phyloP scores from a whole-genome alignment of 257 asterid genomes.

The Solanum chilense region DNA sequence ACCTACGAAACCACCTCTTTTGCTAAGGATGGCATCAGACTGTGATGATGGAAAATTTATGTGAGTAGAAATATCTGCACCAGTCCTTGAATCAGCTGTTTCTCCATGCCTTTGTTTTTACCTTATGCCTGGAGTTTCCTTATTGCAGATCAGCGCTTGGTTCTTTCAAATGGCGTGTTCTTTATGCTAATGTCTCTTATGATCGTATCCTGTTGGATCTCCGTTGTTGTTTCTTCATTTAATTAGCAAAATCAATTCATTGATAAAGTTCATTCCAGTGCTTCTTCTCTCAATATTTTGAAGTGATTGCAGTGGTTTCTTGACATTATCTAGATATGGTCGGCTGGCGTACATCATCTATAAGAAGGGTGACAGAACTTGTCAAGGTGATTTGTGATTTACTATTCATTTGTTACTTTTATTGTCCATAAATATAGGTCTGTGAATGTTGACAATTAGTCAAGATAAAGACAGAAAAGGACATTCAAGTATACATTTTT shows the following conservation, averaged over 20 bases:
- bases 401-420: background rate
- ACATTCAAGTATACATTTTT: background rate
- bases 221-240: background rate
- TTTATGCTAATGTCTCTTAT: conserved; percentile 85
- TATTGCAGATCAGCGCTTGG: conserved; percentile 80
- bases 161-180: conserved; percentile 64
- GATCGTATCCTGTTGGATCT: conserved; percentile 46
- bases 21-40: conserved; percentile 77
- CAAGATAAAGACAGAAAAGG: background rate
- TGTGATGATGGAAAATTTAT: conserved; percentile 74
- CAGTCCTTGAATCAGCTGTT: conserved; percentile 1
- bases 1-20: conserved; percentile 52
- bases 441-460: background rate
- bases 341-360: conserved; percentile 97
- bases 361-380: conserved; percentile 83
- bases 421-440: background rate
- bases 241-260: background rate
- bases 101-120: background rate
- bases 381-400: conserved; percentile 39
- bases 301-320: conserved; percentile 14
- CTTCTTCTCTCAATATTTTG: conserved; percentile 1
- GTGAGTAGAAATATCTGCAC: conserved; percentile 27
- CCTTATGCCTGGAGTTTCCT: conserved; percentile 5
- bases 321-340: conserved; percentile 72
- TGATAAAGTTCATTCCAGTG: background rate